These are phyloP conservation scores for Vickermania spadyakhi DNA, from an alignment of 208 protist genomes.

Conservation along the genomic window DNA sequence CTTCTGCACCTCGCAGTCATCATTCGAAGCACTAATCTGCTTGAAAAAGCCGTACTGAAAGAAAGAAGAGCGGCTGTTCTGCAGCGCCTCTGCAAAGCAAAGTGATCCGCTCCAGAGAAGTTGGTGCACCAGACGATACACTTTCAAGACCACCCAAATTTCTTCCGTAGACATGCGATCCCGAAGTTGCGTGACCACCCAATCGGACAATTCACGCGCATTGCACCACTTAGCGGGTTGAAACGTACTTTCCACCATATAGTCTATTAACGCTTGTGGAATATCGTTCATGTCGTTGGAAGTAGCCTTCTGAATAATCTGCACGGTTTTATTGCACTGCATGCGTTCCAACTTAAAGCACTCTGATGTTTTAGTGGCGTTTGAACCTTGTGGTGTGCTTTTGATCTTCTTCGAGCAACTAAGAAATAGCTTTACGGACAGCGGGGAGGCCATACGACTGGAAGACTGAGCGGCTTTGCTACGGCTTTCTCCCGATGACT, in stretches of 20 bases:
- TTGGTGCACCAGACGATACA: slow-evolving; percentile 11
- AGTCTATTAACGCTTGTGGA: slow-evolving; percentile 14
- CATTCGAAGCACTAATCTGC: slow-evolving; percentile 7
- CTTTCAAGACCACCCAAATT: slow-evolving; percentile 24
- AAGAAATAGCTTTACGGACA: too few species aligned
- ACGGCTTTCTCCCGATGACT: not conserved
- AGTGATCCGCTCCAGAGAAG: slow-evolving; percentile 23
- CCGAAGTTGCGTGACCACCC: slow-evolving; percentile 24
- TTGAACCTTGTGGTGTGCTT: too few species aligned
- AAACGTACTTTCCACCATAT: slow-evolving; percentile 13
- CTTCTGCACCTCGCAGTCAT: slow-evolving; percentile 1
- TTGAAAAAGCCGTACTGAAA: slow-evolving; percentile 1
- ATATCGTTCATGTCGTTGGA: slow-evolving; percentile 20
- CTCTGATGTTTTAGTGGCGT: not conserved
- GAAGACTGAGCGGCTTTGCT: not conserved
- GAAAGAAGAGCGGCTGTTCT: slow-evolving; percentile 1
- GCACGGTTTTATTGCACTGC: slow-evolving; percentile 32
- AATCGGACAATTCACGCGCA: slow-evolving; percentile 18
- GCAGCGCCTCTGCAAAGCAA: slow-evolving; percentile 11
- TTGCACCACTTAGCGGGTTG: slow-evolving; percentile 17
- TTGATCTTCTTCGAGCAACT: too few species aligned
- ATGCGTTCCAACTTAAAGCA: slow-evolving; percentile 7
- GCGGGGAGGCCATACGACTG: too few species aligned
- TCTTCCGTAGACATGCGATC: slow-evolving; percentile 24
- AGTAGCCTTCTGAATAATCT: slow-evolving; percentile 24